Base-by-base conservation (phyloP, 192 early-diverging fungal species). In the Neocallimastix lanati region DNA sequence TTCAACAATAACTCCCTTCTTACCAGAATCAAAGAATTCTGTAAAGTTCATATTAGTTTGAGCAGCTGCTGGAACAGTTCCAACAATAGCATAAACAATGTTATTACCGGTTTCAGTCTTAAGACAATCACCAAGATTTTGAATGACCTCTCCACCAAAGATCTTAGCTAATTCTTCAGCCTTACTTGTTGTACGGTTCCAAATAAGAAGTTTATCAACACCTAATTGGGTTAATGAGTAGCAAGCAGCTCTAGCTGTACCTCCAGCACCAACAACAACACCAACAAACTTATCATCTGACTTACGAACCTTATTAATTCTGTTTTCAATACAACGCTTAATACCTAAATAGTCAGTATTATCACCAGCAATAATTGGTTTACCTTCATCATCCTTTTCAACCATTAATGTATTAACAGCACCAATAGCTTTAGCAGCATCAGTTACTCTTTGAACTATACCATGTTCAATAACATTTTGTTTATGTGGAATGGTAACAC, bases 261-360 rank as follows among this genome's bases (percentile, higher is more conserved):
- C 97, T 76, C 97, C 97, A 11, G 93, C 95, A 28, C 97, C 97
- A 82, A 99, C 87, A 0, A 99, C 93, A 58, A 96, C 87, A 13
- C 93, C 97, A n/a, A 86, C 79, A n/a, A 77, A 29, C 28, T 67
- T 28, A 80, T 28, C 67, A 13, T 77, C 35, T 7, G 79, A 79
- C 76, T 28, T 29, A 80, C 30, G 27, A 28, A 67, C 79, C 9
- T 50, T 29, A 13, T 9, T 28, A 27, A 29, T 29, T 80, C 40
- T 80, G 67, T 29, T 77, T 50, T 28, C 29, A 36, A 96, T 86
- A 77, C 87, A 88, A 29, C 85, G 85, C 67, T 86, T 86, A 77
- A 99, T 97, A 35, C 97, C 97, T 27, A 96, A 79, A 87, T 93
- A 98, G 82, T 99, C 97, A 21, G 97, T 99, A 84, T 99, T 99